Conservation (phyloP, 192 early-diverging fungal species). For the Jimgerdemannia lactiflua region DNA sequence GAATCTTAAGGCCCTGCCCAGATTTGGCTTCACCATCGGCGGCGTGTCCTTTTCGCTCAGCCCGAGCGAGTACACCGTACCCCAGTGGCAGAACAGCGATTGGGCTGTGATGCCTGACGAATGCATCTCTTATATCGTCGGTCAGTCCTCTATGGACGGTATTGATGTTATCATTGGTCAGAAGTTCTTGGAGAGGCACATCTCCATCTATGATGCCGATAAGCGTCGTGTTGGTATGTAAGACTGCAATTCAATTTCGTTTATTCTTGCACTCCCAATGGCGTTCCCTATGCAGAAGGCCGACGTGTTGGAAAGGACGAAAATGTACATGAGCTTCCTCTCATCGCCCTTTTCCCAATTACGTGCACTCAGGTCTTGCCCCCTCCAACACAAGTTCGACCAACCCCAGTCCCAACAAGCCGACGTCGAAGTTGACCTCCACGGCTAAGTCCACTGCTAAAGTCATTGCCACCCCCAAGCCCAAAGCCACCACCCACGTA, state of each 20-base stretch:
- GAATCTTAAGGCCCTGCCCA: not conserved
- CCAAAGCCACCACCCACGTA: too few relatives aligned
- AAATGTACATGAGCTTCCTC: too few relatives aligned
- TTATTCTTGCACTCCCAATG: too few relatives aligned
- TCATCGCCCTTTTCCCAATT: too few relatives aligned
- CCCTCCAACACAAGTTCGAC: too few relatives aligned
- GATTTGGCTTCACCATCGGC: constrained; percentile 2
- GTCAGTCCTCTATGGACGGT: not conserved
- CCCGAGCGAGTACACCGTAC: constrained; percentile 8
- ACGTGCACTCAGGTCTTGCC: too few relatives aligned
- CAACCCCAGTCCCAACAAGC: too few relatives aligned
- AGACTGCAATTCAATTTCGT: not conserved
- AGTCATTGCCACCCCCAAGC: too few relatives aligned
- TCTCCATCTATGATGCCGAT: constrained; percentile 21
- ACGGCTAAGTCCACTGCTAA: too few relatives aligned
- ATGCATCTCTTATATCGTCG: constrained; percentile 4
- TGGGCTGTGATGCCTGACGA: not conserved
- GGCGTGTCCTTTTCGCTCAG: constrained; percentile 3
- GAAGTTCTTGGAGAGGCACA: constrained; percentile 24
- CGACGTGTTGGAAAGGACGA: not conserved
- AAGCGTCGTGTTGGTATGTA: constrained; percentile 16
- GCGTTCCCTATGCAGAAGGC: too few relatives aligned
- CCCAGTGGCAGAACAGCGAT: not conserved
- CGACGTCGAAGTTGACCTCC: too few relatives aligned
- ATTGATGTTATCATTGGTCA: constrained; percentile 23